Evolutionary conservation across 257 asterid genomes (phyloP).

Genomic region (Solanum paucissectum): DNA sequence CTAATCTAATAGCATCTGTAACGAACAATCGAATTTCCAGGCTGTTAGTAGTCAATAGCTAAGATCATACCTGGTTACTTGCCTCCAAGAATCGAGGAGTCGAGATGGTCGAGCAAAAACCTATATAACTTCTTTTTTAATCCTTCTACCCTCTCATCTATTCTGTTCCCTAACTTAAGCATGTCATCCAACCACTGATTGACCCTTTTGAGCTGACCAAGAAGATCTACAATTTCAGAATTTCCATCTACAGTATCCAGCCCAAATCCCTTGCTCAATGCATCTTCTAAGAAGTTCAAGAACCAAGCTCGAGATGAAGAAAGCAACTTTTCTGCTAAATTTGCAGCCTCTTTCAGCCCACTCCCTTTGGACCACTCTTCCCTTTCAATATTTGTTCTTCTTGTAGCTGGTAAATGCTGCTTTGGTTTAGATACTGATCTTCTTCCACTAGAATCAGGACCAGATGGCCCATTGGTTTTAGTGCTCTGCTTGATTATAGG

Average conservation of each 20-base stretch:
- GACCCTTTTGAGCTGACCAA: slow-evolving; percentile 75
- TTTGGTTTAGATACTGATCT: slow-evolving; percentile 15
- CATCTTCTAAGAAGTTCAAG: slow-evolving; percentile 53
- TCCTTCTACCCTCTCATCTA: slow-evolving; percentile 45
- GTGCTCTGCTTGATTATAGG: slow-evolving; percentile 20
- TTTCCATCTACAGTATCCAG: slow-evolving; percentile 15
- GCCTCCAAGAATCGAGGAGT: slow-evolving; percentile 40
- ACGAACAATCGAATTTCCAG: background rate
- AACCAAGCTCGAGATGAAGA: slow-evolving; percentile 57
- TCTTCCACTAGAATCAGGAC: slow-evolving; percentile 12
- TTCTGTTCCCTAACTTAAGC: slow-evolving; percentile 15
- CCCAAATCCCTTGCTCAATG: slow-evolving; percentile 35
- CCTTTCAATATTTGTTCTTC: slow-evolving; percentile 12
- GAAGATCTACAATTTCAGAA: slow-evolving; percentile 36
- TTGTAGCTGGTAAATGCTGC: slow-evolving; percentile 9
- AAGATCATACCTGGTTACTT: background rate
- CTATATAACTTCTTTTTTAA: slow-evolving; percentile 52
- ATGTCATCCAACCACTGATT: slow-evolving; percentile 70
- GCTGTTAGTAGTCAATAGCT: background rate
- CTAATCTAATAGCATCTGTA: background rate
- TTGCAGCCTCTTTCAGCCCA: slow-evolving; percentile 43
- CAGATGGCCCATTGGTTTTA: background rate
- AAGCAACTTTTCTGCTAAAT: slow-evolving; percentile 47
- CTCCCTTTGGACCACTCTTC: slow-evolving; percentile 24
- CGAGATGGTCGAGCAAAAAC: slow-evolving; percentile 61